Percentiles rank a stretch among this genome's conserved stretches.
These are phyloP conservation scores for Alternaria viburni DNA, from an alignment of 2,329 filamentous ascomycete genomes.

Conservation along the genomic window DNA sequence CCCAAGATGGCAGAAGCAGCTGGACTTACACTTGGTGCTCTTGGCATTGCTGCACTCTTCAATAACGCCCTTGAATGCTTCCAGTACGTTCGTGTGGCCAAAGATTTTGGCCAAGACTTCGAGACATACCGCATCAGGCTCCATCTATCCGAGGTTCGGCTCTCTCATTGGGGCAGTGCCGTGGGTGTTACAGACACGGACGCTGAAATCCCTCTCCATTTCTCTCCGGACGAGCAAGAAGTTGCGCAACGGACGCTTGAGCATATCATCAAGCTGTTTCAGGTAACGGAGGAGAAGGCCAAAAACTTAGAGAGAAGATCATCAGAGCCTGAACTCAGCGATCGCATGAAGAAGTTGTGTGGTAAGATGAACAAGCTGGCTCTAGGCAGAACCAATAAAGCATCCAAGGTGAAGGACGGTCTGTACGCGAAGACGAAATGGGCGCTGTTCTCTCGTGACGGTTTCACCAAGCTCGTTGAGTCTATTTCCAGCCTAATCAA, in stretches of 20 bases:
- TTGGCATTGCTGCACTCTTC: conserved; percentile 26
- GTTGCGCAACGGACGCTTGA: neutral
- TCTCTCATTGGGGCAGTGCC: neutral
- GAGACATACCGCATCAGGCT: conserved; percentile 6
- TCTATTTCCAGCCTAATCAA: neutral
- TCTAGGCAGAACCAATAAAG: neutral
- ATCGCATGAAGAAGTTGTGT: neutral
- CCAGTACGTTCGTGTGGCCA: conserved; percentile 27
- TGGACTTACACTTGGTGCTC: conserved; percentile 22
- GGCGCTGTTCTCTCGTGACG: neutral
- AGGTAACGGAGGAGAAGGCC: neutral
- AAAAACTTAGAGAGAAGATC: neutral
- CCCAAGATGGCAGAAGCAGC: conserved; percentile 19
- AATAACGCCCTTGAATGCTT: conserved; percentile 33
- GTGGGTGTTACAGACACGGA: neutral
- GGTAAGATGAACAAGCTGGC: neutral
- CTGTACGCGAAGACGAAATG: neutral
- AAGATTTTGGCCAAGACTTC: conserved; percentile 22
- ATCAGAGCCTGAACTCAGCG: neutral
- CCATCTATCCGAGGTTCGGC: neutral
- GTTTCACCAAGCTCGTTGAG: neutral
- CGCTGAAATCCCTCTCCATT: neutral
- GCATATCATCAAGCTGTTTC: neutral
- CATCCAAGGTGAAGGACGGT: neutral
- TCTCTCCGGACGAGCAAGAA: neutral